A percentile compares a stretch with the other conserved stretches of the same genome.
These are phyloP conservation scores for Fusarium sp. DNA, from an alignment of 2,329 filamentous ascomycete species.

Conservation along the genomic window DNA sequence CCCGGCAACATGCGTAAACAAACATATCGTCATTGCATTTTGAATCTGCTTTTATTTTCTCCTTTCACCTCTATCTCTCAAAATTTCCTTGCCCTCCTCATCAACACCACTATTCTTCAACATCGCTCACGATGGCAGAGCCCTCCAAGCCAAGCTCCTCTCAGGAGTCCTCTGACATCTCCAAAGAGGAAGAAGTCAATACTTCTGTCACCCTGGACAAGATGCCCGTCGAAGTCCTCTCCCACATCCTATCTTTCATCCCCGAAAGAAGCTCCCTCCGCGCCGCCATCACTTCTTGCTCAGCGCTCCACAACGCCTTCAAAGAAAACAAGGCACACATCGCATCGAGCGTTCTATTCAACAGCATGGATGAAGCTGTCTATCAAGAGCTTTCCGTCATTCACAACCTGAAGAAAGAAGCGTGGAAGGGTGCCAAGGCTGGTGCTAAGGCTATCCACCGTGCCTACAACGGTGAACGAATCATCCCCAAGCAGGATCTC, in stretches of 20 bases:
- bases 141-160: background rate
- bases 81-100: no score
- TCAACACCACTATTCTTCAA: background rate
- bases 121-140: slow-evolving; percentile 6
- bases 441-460: background rate
- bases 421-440: slow-evolving; percentile 9
- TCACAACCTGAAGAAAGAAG: background rate
- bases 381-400: slow-evolving; percentile 4
- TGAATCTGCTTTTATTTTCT: background rate
- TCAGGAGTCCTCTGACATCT: background rate
- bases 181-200: background rate
- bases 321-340: slow-evolving; percentile 3
- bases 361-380: slow-evolving; percentile 24
- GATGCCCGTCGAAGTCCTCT: slow-evolving; percentile 7
- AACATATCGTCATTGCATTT: background rate
- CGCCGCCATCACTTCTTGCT: background rate
- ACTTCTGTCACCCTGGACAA: background rate
- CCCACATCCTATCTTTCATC: slow-evolving; percentile 14
- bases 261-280: slow-evolving; percentile 4
- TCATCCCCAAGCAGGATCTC: background rate
- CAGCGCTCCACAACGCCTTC: slow-evolving; percentile 12
- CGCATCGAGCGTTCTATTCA: slow-evolving; percentile 15
- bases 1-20: background rate
- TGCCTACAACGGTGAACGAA: background rate
- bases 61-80: background rate